These are phyloP conservation scores for Penicillium roqueforti DNA, from an alignment of 495 filamentous ascomycete species.

Conservation along the genomic window DNA sequence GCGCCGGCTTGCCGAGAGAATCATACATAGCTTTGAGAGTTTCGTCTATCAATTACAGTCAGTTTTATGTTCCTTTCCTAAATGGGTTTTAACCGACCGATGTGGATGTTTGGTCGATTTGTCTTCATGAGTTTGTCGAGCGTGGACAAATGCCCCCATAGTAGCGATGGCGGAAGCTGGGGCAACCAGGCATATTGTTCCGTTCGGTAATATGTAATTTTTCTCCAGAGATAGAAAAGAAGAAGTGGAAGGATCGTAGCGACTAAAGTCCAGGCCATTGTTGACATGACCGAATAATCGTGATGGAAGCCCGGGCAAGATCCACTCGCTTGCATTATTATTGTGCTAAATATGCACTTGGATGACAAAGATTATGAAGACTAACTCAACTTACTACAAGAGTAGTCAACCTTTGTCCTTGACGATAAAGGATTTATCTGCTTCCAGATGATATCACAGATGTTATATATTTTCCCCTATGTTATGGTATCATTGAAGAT, in stretches of 20 bases:
- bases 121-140: neutral
- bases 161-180: constrained; percentile 1
- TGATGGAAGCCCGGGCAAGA: too few species aligned
- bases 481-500: too few species aligned
- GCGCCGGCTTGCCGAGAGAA: constrained; percentile 4
- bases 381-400: too few species aligned
- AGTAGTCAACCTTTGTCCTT: too few species aligned
- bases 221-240: neutral
- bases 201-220: neutral
- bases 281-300: neutral
- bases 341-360: too few species aligned
- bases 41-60: neutral
- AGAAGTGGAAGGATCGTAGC: neutral
- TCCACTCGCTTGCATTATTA: too few species aligned
- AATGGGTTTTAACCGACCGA: neutral
- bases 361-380: too few species aligned
- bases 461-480: too few species aligned
- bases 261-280: neutral
- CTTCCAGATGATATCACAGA: too few species aligned
- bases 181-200: neutral
- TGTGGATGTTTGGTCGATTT: neutral
- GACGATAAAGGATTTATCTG: too few species aligned
- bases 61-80: neutral
- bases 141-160: constrained; percentile 1
- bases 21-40: neutral